Conservation (phyloP, 1,284 basidiomycete genomes). For the Sanghuangporus baumii region DNA sequence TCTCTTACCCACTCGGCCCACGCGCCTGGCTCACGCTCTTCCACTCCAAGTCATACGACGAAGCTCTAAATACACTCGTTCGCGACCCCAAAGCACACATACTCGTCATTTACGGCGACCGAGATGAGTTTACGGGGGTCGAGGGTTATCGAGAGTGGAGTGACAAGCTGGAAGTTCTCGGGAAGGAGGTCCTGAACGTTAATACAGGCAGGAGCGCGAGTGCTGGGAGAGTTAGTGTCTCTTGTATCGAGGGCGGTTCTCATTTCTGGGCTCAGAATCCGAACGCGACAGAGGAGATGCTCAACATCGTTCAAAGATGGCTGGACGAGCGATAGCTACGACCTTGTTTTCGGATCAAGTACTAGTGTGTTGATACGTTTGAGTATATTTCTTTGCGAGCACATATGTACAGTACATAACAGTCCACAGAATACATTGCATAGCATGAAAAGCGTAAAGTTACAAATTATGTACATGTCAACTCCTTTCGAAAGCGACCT, state of each 20-base stretch:
- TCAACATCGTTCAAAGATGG: conserved; percentile 1
- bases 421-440: not conserved
- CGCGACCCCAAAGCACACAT: conserved; percentile 40
- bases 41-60: conserved; percentile 45
- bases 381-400: not conserved
- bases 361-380: not conserved
- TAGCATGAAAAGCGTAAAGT: not conserved
- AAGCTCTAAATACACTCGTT: conserved; percentile 44
- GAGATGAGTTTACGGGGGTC: conserved; percentile 65
- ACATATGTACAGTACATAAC: not conserved
- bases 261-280: conserved; percentile 37
- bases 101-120: conserved; percentile 62
- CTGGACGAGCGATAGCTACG: not conserved
- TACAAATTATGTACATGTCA: not conserved
- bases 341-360: not conserved
- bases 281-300: conserved; percentile 23
- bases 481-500: too few species aligned
- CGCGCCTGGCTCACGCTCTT: conserved; percentile 67
- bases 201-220: not conserved
- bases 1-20: conserved; percentile 74
- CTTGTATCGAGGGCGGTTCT: conserved; percentile 16
- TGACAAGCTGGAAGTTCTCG: not conserved
- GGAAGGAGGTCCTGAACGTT: not conserved
- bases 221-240: not conserved
- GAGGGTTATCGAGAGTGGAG: conserved; percentile 54